Evolutionary conservation across 2,329 filamentous ascomycete species (phyloP).

Genomic region (Sporothrix variecibatus): DNA sequence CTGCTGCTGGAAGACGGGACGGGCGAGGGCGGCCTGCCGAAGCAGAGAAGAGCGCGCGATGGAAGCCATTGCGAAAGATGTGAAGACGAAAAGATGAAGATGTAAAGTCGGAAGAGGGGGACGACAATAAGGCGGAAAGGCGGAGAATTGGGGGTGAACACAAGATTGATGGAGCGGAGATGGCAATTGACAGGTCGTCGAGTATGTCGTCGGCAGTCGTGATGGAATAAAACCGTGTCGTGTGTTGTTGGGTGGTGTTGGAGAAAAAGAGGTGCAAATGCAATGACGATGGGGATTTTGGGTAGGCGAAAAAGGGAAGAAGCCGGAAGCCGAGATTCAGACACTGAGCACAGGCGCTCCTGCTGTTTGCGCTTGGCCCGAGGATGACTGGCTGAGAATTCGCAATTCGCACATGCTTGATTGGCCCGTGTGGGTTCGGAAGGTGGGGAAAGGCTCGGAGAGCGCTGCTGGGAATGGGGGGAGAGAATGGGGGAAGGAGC

Average conservation of each 20-base stretch:
- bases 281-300: conserved; percentile 20
- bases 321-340: conserved; percentile 29
- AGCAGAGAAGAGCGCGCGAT: conserved; percentile 57
- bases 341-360: background rate
- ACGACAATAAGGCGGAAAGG: background rate
- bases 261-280: background rate
- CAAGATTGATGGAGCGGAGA: conserved; percentile 20
- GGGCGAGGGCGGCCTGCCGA: conserved; percentile 50
- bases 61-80: conserved; percentile 53
- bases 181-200: conserved; percentile 30
- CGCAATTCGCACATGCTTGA: conserved; percentile 32
- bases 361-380: conserved; percentile 27
- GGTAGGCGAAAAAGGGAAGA: conserved; percentile 23
- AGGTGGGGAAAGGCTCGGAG: conserved; percentile 8
- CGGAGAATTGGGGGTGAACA: background rate
- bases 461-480: background rate
- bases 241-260: background rate
- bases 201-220: conserved; percentile 4
- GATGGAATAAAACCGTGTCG: background rate
- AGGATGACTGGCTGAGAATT: conserved; percentile 33
- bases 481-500: conserved; percentile 1
- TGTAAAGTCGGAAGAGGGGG: background rate
- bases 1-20: conserved; percentile 37
- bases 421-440: conserved; percentile 27
- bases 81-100: background rate